Conservation (phyloP, 306 rosid species). For the Prinsepia uniflora region DNA sequence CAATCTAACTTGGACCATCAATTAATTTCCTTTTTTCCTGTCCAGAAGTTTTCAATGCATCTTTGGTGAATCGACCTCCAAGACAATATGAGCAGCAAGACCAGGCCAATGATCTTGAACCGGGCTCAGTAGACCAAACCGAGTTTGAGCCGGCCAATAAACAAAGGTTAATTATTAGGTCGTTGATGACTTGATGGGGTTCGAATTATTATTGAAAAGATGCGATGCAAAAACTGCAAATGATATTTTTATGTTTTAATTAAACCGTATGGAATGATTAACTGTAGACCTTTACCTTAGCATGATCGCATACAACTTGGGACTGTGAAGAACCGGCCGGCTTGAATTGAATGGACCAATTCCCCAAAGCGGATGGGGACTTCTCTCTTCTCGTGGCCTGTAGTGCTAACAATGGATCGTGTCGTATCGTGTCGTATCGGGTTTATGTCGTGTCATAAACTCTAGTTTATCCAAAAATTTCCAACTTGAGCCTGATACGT, state of each 20-base stretch:
- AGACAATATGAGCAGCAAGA: neutral
- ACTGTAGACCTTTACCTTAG: no score
- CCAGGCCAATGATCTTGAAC: neutral
- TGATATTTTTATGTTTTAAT: neutral
- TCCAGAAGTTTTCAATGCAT: no score
- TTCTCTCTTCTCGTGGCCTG: no score
- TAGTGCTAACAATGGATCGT: no score
- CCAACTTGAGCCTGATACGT: no score
- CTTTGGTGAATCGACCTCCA: neutral
- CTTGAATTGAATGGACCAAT: no score
- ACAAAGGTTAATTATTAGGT: neutral
- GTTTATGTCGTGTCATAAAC: no score
- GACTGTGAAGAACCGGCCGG: no score
- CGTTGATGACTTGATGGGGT: neutral
- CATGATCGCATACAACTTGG: no score
- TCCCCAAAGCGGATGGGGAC: no score
- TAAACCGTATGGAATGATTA: neutral
- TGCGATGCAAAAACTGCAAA: neutral
- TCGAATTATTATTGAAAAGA: neutral
- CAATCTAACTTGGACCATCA: neutral
- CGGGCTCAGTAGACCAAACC: neutral
- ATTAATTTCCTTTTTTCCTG: neutral
- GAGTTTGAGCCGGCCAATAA: neutral
- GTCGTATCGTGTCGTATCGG: no score
- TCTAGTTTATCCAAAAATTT: no score